Evolutionary conservation across 1,139 yeast species (phyloP).

Genomic region (Kluyveromyces sp.): DNA sequence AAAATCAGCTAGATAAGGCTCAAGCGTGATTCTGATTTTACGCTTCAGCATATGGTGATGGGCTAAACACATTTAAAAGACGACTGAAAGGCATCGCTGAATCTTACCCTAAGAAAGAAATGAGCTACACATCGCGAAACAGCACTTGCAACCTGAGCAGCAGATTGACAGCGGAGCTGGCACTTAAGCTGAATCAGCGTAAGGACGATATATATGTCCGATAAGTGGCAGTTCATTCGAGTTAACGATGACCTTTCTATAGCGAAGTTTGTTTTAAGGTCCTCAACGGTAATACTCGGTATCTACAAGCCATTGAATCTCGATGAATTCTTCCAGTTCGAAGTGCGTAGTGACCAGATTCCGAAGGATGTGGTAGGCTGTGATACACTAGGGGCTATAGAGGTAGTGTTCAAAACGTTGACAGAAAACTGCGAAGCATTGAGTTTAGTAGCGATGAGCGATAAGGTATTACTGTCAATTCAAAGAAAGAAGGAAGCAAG

Average conservation of each 20-base stretch:
- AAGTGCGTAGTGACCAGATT: background rate
- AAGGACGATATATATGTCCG: no score
- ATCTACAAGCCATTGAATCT: background rate
- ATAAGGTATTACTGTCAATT: background rate
- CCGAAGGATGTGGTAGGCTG: background rate
- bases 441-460: background rate
- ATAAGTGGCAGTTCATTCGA: constrained; percentile 1
- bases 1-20: no score
- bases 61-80: background rate
- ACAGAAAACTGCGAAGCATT: background rate
- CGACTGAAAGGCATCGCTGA: background rate
- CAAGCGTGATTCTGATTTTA: no score
- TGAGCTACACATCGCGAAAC: no score
- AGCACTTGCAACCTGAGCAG: no score
- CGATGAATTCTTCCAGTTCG: background rate
- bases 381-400: background rate
- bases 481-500: background rate
- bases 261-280: background rate
- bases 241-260: background rate
- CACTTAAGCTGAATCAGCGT: no score
- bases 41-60: no score
- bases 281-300: background rate
- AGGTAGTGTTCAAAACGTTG: background rate
- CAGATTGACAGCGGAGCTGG: no score
- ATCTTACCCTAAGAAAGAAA: background rate